phyloP scores from a whole-genome alignment of 2,329 filamentous ascomycete species.

The Rutstroemia sydowiana region DNA sequence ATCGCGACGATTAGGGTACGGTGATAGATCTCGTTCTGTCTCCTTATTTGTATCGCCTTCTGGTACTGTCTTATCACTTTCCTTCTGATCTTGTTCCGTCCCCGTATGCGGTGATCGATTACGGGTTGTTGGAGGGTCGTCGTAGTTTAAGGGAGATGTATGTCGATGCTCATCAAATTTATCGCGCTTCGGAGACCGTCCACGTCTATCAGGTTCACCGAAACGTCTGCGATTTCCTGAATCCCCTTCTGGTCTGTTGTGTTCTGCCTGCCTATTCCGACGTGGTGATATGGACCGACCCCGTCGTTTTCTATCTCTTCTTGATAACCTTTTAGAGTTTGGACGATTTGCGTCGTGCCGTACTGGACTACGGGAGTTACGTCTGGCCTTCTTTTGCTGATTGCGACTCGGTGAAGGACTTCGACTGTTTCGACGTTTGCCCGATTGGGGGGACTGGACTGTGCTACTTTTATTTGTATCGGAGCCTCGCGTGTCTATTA shows the following conservation, averaged over 20 bases:
- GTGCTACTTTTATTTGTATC: conserved; percentile 26
- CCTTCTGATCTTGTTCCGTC: conserved; percentile 14
- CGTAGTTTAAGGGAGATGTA: conserved; percentile 9
- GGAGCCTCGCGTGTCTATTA: conserved; percentile 29
- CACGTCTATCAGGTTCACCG: conserved; percentile 21
- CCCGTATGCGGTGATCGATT: conserved; percentile 15
- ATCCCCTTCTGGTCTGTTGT: conserved; percentile 18
- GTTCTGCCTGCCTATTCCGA: conserved; percentile 25
- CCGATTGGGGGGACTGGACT: conserved; percentile 27
- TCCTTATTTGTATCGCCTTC: conserved; percentile 18
- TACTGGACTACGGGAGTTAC: conserved; percentile 27
- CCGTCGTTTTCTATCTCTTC: conserved; percentile 24
- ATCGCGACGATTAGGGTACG: conserved; percentile 17
- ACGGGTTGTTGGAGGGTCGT: conserved; percentile 12
- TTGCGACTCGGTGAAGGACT: conserved; percentile 28
- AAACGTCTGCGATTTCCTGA: conserved; percentile 24
- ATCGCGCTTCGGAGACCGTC: conserved; percentile 23
- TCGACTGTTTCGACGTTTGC: conserved; percentile 30
- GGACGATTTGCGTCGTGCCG: conserved; percentile 17
- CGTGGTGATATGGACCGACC: conserved; percentile 23
- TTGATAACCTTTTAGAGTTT: conserved; percentile 14
- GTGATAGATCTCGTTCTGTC: conserved; percentile 19
- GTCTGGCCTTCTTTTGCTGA: conserved; percentile 29
- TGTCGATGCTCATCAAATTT: conserved; percentile 18
- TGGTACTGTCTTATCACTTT: conserved; percentile 19